These are phyloP conservation scores for Hanseniaspora valbyensis DNA, from an alignment of 805 yeast species.

Conservation along the genomic window DNA sequence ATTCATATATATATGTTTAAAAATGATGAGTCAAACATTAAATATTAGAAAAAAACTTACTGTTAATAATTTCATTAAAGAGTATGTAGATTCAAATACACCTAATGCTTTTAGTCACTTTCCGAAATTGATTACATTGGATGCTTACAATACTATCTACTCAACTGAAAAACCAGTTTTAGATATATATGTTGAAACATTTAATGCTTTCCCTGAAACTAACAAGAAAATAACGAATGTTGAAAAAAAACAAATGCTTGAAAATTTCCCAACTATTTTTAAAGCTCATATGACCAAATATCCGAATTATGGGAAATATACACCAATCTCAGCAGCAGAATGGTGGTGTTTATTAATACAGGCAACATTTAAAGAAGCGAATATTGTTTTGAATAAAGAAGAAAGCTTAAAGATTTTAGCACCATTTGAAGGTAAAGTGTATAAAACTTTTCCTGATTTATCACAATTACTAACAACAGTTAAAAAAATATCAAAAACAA, in stretches of 20 bases:
- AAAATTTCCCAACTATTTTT: slow-evolving; percentile 29
- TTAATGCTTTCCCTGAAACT: neutral
- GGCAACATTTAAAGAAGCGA: slow-evolving; percentile 30
- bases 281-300: slow-evolving; percentile 29
- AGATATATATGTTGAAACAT: slow-evolving; percentile 38
- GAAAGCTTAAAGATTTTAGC: slow-evolving; percentile 27
- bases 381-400: slow-evolving; percentile 34
- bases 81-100: neutral
- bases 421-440: slow-evolving; percentile 46
- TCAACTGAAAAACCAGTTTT: slow-evolving; percentile 45
- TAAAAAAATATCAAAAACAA: slow-evolving; percentile 18
- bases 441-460: slow-evolving; percentile 45
- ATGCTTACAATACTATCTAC: slow-evolving; percentile 58
- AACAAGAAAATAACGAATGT: slow-evolving; percentile 30
- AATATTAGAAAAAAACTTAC: neutral
- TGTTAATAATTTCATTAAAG: neutral
- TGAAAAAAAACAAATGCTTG: slow-evolving; percentile 26
- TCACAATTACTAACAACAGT: slow-evolving; percentile 34
- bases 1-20: no score
- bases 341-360: slow-evolving; percentile 54
- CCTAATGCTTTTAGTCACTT: neutral
- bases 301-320: slow-evolving; percentile 55
- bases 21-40: no score
- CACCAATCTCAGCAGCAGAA: slow-evolving; percentile 27
- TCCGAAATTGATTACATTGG: slow-evolving; percentile 48